Base-by-base conservation (phyloP, 495 filamentous ascomycete genomes). In the Neurospora sp. region DNA sequence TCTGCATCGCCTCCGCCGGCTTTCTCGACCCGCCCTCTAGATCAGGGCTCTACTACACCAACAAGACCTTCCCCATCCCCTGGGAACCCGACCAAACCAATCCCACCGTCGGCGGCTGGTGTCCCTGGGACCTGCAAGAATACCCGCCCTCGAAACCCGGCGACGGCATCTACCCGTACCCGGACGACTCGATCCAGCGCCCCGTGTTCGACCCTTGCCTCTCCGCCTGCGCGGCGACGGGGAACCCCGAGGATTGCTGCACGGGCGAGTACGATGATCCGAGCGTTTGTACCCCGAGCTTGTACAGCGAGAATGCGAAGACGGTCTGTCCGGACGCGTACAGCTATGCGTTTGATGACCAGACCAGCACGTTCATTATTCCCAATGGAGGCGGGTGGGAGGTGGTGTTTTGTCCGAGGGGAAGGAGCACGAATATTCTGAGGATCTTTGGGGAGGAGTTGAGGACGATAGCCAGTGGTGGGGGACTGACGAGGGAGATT, bases 251-350 rank as follows among this genome's bases (percentile, higher is more conserved):
- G 69, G 90, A 93, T 77, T 95, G 92, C 82, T 95, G 92, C 81
- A 90, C 87, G 4, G 92, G 90, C 11, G 70, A 82, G 2, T 91
- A 88, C 81, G 79, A 88, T 73, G 82, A 83, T 39, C 88, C 90
- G 5, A 78, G 82, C 44, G 81, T 79, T 12, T 94, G 92, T 82
- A 76, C 81, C 74, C 90, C 91, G 8, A 86, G 85, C 66, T 73
- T 85, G 31, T 95, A 93, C 78, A 88, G 87, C 72, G 84, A 79
- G 72, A 78, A 82, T 23, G 91, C 90, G 39, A 95, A 95, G 85
- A 81, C 74, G 20, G 86, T 94, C 18, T 95, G 92, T 79, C 92
- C 92, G 3, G 92, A 95, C 81, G 92, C 92, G 20, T 95, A 94
- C 79, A 92, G 89, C 77, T 95, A 87, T 77, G 91, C 92, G 11